phyloP scores from a whole-genome alignment of 164 flowering plant species.

The Cinnamomum micranthum region DNA sequence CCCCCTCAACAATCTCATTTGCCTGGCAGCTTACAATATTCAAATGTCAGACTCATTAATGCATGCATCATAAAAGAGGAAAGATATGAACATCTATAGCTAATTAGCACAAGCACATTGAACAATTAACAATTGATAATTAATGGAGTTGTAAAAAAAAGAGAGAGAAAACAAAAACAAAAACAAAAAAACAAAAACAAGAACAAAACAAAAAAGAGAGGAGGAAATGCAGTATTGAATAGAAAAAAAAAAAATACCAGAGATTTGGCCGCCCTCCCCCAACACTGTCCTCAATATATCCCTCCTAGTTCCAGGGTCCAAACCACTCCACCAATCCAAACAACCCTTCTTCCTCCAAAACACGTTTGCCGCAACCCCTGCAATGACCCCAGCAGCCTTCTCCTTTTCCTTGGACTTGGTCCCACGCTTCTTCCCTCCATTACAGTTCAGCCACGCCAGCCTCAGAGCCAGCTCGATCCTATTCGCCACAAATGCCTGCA shows the following conservation, averaged over 20 bases:
- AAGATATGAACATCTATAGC: background rate
- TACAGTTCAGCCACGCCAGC: conserved; percentile 66
- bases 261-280: conserved; percentile 57
- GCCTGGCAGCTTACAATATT: conserved; percentile 49
- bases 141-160: background rate
- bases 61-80: background rate
- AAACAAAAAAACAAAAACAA: too few relatives aligned
- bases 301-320: conserved; percentile 46
- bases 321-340: conserved; percentile 80
- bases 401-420: conserved; percentile 60
- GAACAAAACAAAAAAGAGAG: background rate
- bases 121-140: background rate
- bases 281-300: conserved; percentile 34
- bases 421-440: conserved; percentile 54
- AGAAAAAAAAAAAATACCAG: conserved; percentile 44
- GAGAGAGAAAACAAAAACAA: too few relatives aligned
- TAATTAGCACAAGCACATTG: background rate
- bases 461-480: conserved; percentile 74
- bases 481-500: conserved; percentile 78
- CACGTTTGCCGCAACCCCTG: conserved; percentile 66
- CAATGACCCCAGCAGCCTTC: conserved; percentile 13
- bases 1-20: conserved; percentile 42
- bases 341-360: conserved; percentile 90
- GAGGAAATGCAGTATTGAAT: too few relatives aligned
- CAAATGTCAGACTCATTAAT: conserved; percentile 10